A percentile compares a stretch with the other conserved stretches of the same genome.
phyloP scores from a whole-genome alignment of 169 alveolate species.

The Cryptosporidium xiaoi region DNA sequence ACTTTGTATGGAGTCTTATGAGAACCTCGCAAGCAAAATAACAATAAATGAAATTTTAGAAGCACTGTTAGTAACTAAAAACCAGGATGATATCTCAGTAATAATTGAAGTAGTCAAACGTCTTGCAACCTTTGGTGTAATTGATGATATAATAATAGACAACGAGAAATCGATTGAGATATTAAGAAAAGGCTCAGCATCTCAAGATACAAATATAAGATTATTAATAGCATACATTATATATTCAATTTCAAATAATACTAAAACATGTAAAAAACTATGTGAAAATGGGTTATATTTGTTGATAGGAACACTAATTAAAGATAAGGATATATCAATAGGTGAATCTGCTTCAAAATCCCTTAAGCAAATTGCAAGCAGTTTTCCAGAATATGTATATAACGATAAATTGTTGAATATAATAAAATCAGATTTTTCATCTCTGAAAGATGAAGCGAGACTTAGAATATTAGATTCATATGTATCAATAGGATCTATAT shows the following conservation, averaged over 20 bases:
- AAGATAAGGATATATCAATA: constrained; percentile 29
- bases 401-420: constrained; percentile 1
- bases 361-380: constrained; percentile 7
- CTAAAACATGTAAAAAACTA: constrained; percentile 6
- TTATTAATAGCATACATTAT: constrained; percentile 21
- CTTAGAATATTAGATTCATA: constrained; percentile 42
- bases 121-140: constrained; percentile 20
- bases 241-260: constrained; percentile 4
- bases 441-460: constrained; percentile 48
- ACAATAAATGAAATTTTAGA: constrained; percentile 8
- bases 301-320: constrained; percentile 14
- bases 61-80: background rate
- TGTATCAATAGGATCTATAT: constrained; percentile 62
- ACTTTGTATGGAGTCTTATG: constrained; percentile 51
- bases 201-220: constrained; percentile 7
- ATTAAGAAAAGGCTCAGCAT: constrained; percentile 25
- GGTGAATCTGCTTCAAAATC: constrained; percentile 69
- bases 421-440: constrained; percentile 12
- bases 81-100: constrained; percentile 13
- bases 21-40: constrained; percentile 6
- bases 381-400: constrained; percentile 49
- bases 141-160: constrained; percentile 27
- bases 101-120: constrained; percentile 44
- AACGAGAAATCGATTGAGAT: constrained; percentile 8
- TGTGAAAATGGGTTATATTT: constrained; percentile 57